phyloP scores from a whole-genome alignment of 179 eudicot species.

The Camellia oleifera region DNA sequence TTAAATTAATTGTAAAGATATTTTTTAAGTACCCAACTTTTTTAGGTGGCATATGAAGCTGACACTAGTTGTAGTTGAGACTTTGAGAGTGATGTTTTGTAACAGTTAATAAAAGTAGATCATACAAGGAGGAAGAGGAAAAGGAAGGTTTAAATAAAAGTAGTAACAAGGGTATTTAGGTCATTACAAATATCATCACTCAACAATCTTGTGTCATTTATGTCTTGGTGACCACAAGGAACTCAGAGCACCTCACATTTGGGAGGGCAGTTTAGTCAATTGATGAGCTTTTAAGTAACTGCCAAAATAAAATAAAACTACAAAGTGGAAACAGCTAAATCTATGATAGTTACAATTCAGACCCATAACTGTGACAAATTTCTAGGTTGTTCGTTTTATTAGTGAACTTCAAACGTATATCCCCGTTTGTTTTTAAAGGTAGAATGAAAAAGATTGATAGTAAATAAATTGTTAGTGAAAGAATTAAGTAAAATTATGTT shows the following conservation, averaged over 20 bases:
- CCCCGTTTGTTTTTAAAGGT: no score
- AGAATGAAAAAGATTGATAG: no score
- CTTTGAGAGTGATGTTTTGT: not conserved
- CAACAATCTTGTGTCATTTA: not conserved
- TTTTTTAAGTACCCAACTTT: not conserved
- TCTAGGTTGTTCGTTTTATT: no score
- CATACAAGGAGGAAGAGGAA: not conserved
- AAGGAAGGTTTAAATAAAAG: not conserved
- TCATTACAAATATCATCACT: not conserved
- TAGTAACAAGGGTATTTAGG: slow-evolving; percentile 13
- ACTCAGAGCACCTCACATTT: slow-evolving; percentile 18
- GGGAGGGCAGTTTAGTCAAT: slow-evolving; percentile 18
- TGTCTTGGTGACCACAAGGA: not conserved
- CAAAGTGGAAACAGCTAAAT: not conserved
- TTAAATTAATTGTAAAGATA: no score
- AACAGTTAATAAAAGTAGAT: not conserved
- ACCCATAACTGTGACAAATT: no score
- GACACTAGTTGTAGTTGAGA: not conserved
- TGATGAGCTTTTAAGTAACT: not conserved
- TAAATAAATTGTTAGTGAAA: no score
- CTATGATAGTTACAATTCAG: not conserved
- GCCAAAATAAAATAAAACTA: not conserved
- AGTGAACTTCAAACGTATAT: no score
- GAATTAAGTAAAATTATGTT: no score
- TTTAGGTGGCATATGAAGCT: not conserved